Conservation (phyloP, 2,329 filamentous ascomycete genomes). For the Penicillium crustosum region DNA sequence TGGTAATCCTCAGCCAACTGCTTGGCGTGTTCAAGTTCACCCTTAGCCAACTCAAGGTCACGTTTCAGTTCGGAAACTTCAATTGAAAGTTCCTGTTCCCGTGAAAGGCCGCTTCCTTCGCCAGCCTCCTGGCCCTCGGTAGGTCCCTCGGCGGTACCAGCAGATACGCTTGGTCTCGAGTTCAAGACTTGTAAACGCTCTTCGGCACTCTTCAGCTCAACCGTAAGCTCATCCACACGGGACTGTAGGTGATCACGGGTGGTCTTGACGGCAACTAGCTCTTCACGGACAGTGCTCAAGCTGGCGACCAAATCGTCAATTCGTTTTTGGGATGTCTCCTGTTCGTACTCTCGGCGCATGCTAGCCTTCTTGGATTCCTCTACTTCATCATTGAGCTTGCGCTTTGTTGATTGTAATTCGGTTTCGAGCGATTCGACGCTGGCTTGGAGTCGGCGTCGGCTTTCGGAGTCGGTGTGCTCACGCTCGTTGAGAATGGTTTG, state of each 20-base stretch:
- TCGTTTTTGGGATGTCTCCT: conserved; percentile 81
- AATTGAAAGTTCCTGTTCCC: conserved; percentile 76
- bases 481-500: conserved; percentile 91
- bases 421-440: conserved; percentile 76
- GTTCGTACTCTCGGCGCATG: conserved; percentile 85
- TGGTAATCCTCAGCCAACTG: conserved; percentile 84
- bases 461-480: conserved; percentile 79
- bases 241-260: conserved; percentile 84
- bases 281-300: conserved; percentile 77
- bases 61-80: conserved; percentile 85
- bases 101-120: conserved; percentile 60
- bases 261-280: conserved; percentile 82
- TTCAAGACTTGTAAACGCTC: conserved; percentile 81
- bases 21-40: conserved; percentile 78
- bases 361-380: conserved; percentile 82
- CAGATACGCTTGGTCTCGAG: conserved; percentile 69
- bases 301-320: conserved; percentile 87
- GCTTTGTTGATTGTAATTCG: conserved; percentile 75
- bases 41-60: conserved; percentile 76
- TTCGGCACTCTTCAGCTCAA: conserved; percentile 84
- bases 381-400: conserved; percentile 76
- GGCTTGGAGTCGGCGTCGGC: conserved; percentile 72
- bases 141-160: conserved; percentile 45
- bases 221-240: conserved; percentile 82
- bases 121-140: conserved; percentile 47